Conservation (phyloP, 306 rosid species). For the Pterocarpus macrocarpus region DNA sequence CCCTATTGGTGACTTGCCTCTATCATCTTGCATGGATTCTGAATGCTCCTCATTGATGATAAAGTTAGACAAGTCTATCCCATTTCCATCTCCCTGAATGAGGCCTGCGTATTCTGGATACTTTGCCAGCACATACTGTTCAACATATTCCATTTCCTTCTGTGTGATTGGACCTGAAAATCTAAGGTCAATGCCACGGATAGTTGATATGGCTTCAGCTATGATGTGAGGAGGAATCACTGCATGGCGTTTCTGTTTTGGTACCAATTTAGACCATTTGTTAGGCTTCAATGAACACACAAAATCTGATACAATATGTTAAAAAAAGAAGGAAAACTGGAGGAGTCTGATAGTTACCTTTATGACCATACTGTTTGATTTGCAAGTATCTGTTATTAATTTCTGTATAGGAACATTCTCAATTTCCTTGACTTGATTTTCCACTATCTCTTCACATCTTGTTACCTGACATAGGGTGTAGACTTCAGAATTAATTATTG, state of each 20-base stretch:
- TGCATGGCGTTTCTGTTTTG: conserved; percentile 62
- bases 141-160: conserved; percentile 83
- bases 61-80: conserved; percentile 64
- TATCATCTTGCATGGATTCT: conserved; percentile 59
- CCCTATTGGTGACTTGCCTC: conserved; percentile 70
- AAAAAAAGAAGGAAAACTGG: not conserved
- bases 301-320: not conserved
- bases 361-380: conserved; percentile 83
- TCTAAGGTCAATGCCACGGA: conserved; percentile 77
- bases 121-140: conserved; percentile 80
- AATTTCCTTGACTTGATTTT: conserved; percentile 59
- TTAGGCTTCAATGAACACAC: conserved; percentile 19
- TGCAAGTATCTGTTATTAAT: conserved; percentile 62
- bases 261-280: conserved; percentile 21
- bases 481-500: conserved; percentile 11
- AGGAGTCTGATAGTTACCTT: conserved; percentile 61
- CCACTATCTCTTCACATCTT: conserved; percentile 56
- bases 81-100: conserved; percentile 65
- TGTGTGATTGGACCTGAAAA: conserved; percentile 96
- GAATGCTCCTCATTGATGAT: conserved; percentile 72
- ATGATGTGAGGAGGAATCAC: conserved; percentile 78
- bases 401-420: conserved; percentile 57
- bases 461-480: conserved; percentile 34
- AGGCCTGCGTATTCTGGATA: conserved; percentile 79
- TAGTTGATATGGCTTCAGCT: conserved; percentile 81